Conservation (phyloP, 208 protist species). For the Leishmania braziliensis region DNA sequence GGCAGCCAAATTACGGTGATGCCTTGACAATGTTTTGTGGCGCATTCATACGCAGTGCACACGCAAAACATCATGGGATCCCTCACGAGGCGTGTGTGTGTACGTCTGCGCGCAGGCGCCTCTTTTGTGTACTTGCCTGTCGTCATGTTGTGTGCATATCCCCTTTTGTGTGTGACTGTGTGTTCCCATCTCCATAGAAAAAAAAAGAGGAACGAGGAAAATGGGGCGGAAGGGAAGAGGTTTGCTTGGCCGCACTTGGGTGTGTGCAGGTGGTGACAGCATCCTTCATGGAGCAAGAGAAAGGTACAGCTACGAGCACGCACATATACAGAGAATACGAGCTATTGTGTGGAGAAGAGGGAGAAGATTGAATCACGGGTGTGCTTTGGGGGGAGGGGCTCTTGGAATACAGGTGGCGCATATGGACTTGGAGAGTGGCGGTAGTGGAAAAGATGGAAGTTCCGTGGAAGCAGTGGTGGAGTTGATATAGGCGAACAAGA, state of each 20-base stretch:
- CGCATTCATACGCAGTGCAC: neutral
- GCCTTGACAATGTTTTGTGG: neutral
- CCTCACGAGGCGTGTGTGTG: neutral
- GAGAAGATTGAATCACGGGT: neutral
- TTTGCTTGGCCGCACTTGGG: neutral
- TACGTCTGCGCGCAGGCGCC: constrained; percentile 1
- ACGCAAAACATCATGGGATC: neutral
- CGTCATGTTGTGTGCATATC: neutral
- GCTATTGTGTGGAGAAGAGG: neutral
- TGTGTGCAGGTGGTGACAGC: neutral
- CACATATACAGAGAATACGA: neutral
- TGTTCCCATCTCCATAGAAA: constrained; percentile 4
- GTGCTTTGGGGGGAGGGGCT: neutral
- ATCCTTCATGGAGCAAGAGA: neutral
- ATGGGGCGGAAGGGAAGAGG: neutral
- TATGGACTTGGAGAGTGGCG: neutral
- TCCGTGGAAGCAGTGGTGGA: neutral
- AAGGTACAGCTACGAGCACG: neutral
- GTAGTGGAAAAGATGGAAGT: neutral
- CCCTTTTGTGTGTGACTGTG: neutral
- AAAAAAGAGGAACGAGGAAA: neutral
- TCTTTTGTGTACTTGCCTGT: constrained; percentile 15
- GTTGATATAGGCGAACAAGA: neutral
- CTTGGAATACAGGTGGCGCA: neutral
- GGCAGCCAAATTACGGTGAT: neutral